These are phyloP conservation scores for Chytriomyces sp. DNA, from an alignment of 192 early-diverging fungal species.

Conservation along the genomic window DNA sequence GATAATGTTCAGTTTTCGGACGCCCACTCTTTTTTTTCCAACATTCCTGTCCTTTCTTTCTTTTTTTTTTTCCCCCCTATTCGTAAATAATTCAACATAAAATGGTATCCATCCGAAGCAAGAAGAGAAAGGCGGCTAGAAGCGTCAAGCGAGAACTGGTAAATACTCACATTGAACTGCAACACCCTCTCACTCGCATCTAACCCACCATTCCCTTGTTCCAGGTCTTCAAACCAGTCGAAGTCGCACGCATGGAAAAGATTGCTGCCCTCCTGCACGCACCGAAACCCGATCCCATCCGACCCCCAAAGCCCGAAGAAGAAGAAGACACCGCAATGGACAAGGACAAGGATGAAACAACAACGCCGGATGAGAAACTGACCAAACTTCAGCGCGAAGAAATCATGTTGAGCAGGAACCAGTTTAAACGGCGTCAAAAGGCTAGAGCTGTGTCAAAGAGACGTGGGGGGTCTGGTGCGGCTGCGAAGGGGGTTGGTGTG, in stretches of 20 bases:
- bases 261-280: conserved; percentile 21
- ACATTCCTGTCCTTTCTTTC: conserved; percentile 21
- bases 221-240: conserved; percentile 38
- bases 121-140: conserved; percentile 26
- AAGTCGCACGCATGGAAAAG: conserved; percentile 29
- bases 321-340: conserved; percentile 7
- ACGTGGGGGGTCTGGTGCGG: background rate
- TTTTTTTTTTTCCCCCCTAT: conserved; percentile 19
- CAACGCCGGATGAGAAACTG: conserved; percentile 9
- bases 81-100: background rate
- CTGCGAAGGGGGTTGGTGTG: conserved; percentile 6
- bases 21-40: background rate
- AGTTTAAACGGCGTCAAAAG: conserved; percentile 34
- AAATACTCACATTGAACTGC: background rate
- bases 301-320: conserved; percentile 1
- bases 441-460: conserved; percentile 18
- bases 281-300: background rate
- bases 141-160: conserved; percentile 31
- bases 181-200: background rate
- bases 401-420: conserved; percentile 35
- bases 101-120: conserved; percentile 33
- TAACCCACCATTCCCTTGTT: background rate
- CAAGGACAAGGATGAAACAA: conserved; percentile 10
- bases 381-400: conserved; percentile 21
- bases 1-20: too few relatives aligned